Evolutionary conservation across 2,329 filamentous ascomycete species (phyloP).

Genomic region (Bipolaris cookei): DNA sequence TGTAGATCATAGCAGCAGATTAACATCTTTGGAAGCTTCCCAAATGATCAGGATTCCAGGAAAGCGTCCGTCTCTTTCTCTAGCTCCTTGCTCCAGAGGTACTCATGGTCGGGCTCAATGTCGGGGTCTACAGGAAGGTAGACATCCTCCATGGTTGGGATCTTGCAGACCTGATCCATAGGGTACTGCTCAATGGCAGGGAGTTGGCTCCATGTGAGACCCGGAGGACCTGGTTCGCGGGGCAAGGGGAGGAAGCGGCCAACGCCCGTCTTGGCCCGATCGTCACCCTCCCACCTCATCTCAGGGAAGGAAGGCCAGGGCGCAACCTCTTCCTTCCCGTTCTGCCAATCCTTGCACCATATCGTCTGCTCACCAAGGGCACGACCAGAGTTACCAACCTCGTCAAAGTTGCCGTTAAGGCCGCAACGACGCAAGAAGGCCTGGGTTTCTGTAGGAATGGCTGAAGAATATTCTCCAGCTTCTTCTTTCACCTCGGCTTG

Average conservation of each 20-base stretch:
- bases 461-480: constrained; percentile 1
- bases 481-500: constrained; percentile 24
- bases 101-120: constrained; percentile 37
- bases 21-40: neutral
- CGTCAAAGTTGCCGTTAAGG: constrained; percentile 30
- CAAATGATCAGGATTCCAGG: constrained; percentile 21
- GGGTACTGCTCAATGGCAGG: constrained; percentile 46
- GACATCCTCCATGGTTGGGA: constrained; percentile 49
- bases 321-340: constrained; percentile 46
- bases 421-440: constrained; percentile 23
- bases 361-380: constrained; percentile 51
- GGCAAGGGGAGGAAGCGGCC: constrained; percentile 54
- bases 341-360: constrained; percentile 47
- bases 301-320: constrained; percentile 52
- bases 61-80: constrained; percentile 38
- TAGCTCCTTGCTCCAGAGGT: constrained; percentile 36
- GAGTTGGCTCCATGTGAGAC: constrained; percentile 53
- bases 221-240: constrained; percentile 50
- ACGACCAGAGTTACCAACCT: constrained; percentile 31
- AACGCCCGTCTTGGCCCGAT: constrained; percentile 52
- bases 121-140: constrained; percentile 47
- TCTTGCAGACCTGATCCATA: constrained; percentile 48
- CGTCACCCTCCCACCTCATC: constrained; percentile 57
- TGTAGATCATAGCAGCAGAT: neutral
- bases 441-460: constrained; percentile 19